Conservation (phyloP, 192 early-diverging fungal genomes). For the Podila epigama region DNA sequence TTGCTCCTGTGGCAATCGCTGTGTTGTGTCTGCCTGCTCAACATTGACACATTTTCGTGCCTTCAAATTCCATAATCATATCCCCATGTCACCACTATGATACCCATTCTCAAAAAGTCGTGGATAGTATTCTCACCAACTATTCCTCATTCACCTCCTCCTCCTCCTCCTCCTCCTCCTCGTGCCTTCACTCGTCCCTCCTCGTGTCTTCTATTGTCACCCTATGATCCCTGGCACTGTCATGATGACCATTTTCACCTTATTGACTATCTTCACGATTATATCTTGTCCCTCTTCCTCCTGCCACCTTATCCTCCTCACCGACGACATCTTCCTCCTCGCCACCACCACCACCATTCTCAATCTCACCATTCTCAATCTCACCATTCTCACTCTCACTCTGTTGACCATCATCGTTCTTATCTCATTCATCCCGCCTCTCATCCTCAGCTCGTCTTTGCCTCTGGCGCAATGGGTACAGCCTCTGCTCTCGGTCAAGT, state of each 20-base stretch:
- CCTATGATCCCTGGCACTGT: not conserved
- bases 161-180: not conserved
- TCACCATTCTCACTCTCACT: not conserved
- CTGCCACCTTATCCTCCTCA: not conserved
- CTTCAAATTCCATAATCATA: too few relatives aligned
- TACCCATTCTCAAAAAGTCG: not conserved
- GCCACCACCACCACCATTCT: too few relatives aligned
- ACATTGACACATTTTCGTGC: too few relatives aligned
- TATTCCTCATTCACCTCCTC: not conserved
- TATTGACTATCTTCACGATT: not conserved
- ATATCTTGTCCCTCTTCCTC: not conserved
- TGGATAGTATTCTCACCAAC: not conserved
- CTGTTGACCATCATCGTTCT: not conserved
- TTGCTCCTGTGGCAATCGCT: too few relatives aligned
- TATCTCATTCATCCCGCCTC: not conserved
- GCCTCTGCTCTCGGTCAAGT: constrained; percentile 38
- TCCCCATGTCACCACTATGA: not conserved
- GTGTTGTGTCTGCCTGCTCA: too few relatives aligned
- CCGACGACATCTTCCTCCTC: too few relatives aligned
- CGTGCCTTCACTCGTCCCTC: not conserved
- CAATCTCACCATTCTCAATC: not conserved
- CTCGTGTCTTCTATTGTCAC: not conserved
- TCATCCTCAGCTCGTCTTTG: constrained; percentile 38
- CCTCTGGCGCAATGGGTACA: constrained; percentile 34
- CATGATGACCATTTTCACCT: too few relatives aligned